Percentiles rank a stretch among this genome's conserved stretches.
phyloP scores from a whole-genome alignment of 805 yeast species.

The Schizosaccharomyces cryophilus region DNA sequence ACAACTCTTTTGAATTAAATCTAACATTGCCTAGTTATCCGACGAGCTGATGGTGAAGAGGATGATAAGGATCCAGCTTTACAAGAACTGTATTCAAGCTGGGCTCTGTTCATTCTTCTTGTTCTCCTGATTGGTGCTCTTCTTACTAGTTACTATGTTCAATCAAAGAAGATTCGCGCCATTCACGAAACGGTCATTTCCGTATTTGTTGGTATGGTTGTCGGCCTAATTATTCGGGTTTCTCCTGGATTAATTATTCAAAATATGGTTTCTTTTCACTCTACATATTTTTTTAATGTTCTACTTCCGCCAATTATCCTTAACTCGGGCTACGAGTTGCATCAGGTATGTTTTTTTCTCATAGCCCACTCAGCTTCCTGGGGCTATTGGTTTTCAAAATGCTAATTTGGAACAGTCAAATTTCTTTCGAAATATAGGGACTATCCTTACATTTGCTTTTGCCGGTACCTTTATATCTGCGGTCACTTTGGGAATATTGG shows the following conservation, averaged over 20 bases:
- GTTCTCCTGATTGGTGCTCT: conserved; percentile 63
- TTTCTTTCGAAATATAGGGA: conserved; percentile 74
- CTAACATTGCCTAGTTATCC: neutral
- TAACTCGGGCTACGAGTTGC: conserved; percentile 88
- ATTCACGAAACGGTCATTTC: conserved; percentile 95
- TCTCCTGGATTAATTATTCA: conserved; percentile 94
- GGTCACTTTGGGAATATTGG: conserved; percentile 35
- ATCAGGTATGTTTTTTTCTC: conserved; percentile 20
- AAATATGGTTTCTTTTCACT: conserved; percentile 85
- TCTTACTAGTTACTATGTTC: conserved; percentile 85
- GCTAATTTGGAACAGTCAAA: conserved; percentile 30
- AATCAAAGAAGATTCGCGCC: conserved; percentile 74
- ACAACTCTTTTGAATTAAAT: too few species aligned
- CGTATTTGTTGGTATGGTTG: conserved; percentile 69
- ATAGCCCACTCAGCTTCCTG: too few species aligned
- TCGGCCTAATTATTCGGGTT: conserved; percentile 70
- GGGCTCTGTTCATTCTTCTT: conserved; percentile 82
- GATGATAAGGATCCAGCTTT: conserved; percentile 60
- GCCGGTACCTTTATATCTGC: conserved; percentile 92
- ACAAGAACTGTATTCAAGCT: conserved; percentile 85
- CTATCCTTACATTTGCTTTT: conserved; percentile 79
- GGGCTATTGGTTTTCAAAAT: neutral
- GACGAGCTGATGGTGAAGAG: conserved; percentile 17
- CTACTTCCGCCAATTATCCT: conserved; percentile 86
- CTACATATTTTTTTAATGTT: conserved; percentile 80